These are phyloP conservation scores for Chrysoporthe deuterocubensis DNA, from an alignment of 2,329 filamentous ascomycete genomes.

Conservation along the genomic window DNA sequence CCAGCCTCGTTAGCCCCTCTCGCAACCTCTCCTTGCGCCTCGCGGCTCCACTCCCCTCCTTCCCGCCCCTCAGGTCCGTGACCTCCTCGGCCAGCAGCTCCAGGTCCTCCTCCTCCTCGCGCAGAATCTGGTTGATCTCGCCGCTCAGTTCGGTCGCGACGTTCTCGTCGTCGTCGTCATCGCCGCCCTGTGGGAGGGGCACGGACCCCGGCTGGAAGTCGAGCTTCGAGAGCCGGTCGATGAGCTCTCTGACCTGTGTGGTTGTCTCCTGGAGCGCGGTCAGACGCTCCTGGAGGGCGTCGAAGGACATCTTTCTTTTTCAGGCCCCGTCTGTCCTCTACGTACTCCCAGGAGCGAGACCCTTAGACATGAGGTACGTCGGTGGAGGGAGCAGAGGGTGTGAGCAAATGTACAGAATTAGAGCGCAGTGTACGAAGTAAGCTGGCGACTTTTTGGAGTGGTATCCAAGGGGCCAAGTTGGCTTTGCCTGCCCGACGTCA, in stretches of 20 bases:
- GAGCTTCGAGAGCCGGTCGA: slow-evolving; percentile 61
- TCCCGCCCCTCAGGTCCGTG: slow-evolving; percentile 64
- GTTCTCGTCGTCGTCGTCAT: slow-evolving; percentile 52
- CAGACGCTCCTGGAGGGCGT: slow-evolving; percentile 65
- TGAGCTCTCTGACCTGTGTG: slow-evolving; percentile 60
- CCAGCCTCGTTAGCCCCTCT: slow-evolving; percentile 68
- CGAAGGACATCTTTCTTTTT: slow-evolving; percentile 53
- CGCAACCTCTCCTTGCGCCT: slow-evolving; percentile 68
- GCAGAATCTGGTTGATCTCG: slow-evolving; percentile 79
- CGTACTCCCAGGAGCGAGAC: neutral
- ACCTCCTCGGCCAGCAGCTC: slow-evolving; percentile 81
- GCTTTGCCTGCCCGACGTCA: slow-evolving; percentile 18
- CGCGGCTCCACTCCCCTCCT: slow-evolving; percentile 57
- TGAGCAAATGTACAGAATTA: neutral
- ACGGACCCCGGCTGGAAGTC: slow-evolving; percentile 63
- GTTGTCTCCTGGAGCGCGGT: slow-evolving; percentile 64
- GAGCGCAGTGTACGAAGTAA: neutral
- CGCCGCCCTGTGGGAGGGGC: slow-evolving; percentile 43
- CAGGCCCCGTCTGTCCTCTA: neutral
- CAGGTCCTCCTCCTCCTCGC: slow-evolving; percentile 81
- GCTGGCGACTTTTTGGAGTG: slow-evolving; percentile 8
- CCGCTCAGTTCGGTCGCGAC: slow-evolving; percentile 72
- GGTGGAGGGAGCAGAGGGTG: neutral
- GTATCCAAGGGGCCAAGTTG: neutral
- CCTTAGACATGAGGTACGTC: neutral